Evolutionary conservation across 768 basidiomycete species (phyloP).

Genomic region (Tricholoma bakamatsutake): DNA sequence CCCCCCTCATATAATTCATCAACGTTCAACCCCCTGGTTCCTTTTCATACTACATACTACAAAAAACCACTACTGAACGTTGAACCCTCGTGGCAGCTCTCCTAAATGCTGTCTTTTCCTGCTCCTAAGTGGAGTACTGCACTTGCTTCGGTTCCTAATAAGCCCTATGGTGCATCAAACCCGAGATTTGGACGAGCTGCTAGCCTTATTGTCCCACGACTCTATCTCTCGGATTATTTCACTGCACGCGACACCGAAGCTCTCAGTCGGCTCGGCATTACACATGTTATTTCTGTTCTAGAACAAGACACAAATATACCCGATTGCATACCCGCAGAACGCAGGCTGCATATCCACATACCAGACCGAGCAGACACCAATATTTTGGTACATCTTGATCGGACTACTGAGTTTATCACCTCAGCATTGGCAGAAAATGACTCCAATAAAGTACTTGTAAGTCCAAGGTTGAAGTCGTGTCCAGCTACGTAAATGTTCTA

Average conservation of each 20-base stretch:
- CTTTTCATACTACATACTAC: background rate
- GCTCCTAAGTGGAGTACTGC: conserved; percentile 25
- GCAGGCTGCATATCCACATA: conserved; percentile 43
- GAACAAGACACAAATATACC: conserved; percentile 46
- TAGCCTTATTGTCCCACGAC: conserved; percentile 36
- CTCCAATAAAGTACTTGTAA: conserved; percentile 34
- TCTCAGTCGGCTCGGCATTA: conserved; percentile 56
- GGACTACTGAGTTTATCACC: conserved; percentile 31
- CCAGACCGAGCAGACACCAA: conserved; percentile 24
- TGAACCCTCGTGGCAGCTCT: background rate
- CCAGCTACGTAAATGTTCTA: background rate
- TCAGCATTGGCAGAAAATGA: conserved; percentile 27
- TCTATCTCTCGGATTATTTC: conserved; percentile 60
- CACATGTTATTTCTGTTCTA: conserved; percentile 65
- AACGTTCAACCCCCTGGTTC: background rate
- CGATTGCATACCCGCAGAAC: conserved; percentile 32
- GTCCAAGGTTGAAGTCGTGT: background rate
- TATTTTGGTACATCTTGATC: conserved; percentile 29
- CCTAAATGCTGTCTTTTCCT: conserved; percentile 30
- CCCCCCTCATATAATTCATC: background rate
- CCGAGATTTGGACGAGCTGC: conserved; percentile 18
- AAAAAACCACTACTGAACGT: background rate
- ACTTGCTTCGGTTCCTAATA: conserved; percentile 6
- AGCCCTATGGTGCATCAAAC: conserved; percentile 5
- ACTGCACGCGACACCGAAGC: conserved; percentile 46